Percentiles rank a stretch among this genome's conserved stretches.
Evolutionary conservation across 2,329 filamentous ascomycete genomes (phyloP).

Genomic region (Nemania sp.): DNA sequence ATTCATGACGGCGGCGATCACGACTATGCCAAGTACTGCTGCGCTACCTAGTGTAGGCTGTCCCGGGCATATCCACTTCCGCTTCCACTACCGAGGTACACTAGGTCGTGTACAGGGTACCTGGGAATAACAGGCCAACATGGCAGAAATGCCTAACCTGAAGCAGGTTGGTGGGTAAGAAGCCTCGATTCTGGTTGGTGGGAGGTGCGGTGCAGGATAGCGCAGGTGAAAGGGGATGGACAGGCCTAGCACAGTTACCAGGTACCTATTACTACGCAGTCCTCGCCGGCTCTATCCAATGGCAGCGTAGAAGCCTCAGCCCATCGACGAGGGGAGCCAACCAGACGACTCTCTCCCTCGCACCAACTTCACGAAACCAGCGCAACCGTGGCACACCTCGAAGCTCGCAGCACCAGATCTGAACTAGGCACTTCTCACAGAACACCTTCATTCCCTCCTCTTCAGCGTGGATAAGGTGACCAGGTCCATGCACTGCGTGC

Average conservation of each 20-base stretch:
- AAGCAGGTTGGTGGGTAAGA: conserved; percentile 29
- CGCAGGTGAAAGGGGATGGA: too few relatives aligned
- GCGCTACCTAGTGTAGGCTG: too few relatives aligned
- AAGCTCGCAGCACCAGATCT: too few relatives aligned
- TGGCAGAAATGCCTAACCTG: conserved; percentile 22
- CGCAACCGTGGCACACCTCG: neutral
- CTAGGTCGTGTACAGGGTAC: too few relatives aligned
- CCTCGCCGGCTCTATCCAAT: conserved; percentile 18
- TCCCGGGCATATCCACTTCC: too few relatives aligned
- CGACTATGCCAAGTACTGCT: too few relatives aligned
- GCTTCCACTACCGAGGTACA: too few relatives aligned
- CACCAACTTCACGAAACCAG: conserved; percentile 11
- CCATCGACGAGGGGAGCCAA: conserved; percentile 8
- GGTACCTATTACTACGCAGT: conserved; percentile 28
- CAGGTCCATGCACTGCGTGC: too few relatives aligned
- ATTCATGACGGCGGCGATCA: too few relatives aligned
- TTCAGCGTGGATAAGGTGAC: too few relatives aligned
- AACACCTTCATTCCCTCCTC: too few relatives aligned
- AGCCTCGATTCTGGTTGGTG: conserved; percentile 17
- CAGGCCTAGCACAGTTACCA: conserved; percentile 15
- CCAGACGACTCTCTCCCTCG: neutral
- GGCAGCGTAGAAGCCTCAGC: conserved; percentile 19
- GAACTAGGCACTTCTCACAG: neutral
- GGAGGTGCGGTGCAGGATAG: conserved; percentile 3
- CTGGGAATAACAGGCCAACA: too few relatives aligned